These are phyloP conservation scores for Auricularia auricula-judae DNA, from an alignment of 768 basidiomycete genomes.

Conservation along the genomic window DNA sequence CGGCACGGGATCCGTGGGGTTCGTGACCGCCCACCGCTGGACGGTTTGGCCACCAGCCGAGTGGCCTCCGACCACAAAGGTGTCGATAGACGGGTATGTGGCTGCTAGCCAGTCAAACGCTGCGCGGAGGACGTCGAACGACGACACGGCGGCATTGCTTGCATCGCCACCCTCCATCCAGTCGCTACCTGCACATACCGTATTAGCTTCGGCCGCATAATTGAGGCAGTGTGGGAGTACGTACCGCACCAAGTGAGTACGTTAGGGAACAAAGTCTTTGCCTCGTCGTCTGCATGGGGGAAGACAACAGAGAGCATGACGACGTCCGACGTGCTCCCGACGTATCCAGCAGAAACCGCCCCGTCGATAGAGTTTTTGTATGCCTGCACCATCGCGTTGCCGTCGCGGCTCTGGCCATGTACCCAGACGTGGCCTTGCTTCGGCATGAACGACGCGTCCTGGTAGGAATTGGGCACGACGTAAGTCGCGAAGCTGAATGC, in stretches of 20 bases:
- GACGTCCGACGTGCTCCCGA: not conserved
- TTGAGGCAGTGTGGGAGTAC: not conserved
- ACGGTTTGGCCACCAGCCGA: not conserved
- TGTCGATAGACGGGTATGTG: not conserved
- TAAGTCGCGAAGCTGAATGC: not conserved
- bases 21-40: not conserved
- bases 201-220: not conserved
- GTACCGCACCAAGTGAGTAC: not conserved
- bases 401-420: not conserved
- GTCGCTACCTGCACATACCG: not conserved
- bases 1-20: not conserved
- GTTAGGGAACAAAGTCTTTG: not conserved
- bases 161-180: constrained; percentile 1
- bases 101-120: not conserved
- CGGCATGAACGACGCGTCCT: not conserved
- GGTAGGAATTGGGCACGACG: not conserved
- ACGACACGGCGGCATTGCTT: not conserved
- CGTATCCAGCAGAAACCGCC: not conserved
- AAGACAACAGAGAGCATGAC: not conserved
- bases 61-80: not conserved
- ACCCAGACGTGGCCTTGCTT: not conserved
- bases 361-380: not conserved
- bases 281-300: not conserved
- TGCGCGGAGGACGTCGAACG: not conserved
- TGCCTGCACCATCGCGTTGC: not conserved